Conservation (phyloP, 2,329 filamentous ascomycete species). For the Fusarium luffae region DNA sequence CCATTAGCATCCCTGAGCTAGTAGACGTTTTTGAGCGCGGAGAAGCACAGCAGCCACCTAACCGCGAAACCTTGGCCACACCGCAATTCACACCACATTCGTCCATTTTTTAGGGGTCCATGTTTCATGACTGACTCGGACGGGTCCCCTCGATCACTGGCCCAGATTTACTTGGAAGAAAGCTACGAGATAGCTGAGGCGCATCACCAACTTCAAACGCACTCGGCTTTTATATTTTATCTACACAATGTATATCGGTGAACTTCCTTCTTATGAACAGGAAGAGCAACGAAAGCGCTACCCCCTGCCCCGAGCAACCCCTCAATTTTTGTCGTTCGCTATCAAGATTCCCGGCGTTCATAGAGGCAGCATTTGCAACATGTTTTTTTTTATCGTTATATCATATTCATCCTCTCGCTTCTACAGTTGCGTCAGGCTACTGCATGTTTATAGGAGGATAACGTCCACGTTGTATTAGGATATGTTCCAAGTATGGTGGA, state of each 20-base stretch:
- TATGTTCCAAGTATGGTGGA: slow-evolving; percentile 12
- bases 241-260: slow-evolving; percentile 16
- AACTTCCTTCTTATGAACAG: slow-evolving; percentile 15
- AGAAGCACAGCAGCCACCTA: slow-evolving; percentile 4
- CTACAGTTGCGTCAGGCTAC: slow-evolving; percentile 15
- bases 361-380: slow-evolving; percentile 40
- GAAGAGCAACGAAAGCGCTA: neutral
- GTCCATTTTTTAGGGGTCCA: slow-evolving; percentile 17
- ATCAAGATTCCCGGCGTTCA: slow-evolving; percentile 41
- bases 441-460: slow-evolving; percentile 28
- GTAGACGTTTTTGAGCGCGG: slow-evolving; percentile 21
- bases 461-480: slow-evolving; percentile 4
- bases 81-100: slow-evolving; percentile 13
- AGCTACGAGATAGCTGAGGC: slow-evolving; percentile 29
- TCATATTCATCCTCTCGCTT: slow-evolving; percentile 28
- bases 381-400: slow-evolving; percentile 13
- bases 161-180: slow-evolving; percentile 19
- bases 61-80: slow-evolving; percentile 10
- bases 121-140: slow-evolving; percentile 31
- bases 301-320: slow-evolving; percentile 5
- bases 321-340: slow-evolving; percentile 34
- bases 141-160: slow-evolving; percentile 21
- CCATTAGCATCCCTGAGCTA: slow-evolving; percentile 13
- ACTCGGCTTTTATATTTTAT: neutral
- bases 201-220: slow-evolving; percentile 19